These are phyloP conservation scores for Coemansia sp. DNA, from an alignment of 192 early-diverging fungal genomes.

Conservation along the genomic window DNA sequence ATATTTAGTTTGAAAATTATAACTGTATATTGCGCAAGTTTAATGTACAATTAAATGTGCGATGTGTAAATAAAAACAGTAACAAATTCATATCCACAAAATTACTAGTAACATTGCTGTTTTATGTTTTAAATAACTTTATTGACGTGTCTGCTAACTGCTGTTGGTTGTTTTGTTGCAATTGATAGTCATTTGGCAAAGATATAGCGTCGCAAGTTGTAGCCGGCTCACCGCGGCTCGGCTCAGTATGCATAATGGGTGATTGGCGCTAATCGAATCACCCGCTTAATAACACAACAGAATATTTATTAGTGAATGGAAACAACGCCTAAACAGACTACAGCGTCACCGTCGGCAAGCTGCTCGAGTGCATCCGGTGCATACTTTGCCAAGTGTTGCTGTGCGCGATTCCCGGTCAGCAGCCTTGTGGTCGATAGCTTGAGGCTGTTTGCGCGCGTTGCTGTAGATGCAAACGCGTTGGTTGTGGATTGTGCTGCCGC, in stretches of 20 bases:
- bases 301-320: conserved; percentile 2
- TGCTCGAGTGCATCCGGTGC: neutral
- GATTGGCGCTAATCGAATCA: neutral
- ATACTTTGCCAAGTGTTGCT: conserved; percentile 4
- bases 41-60: neutral
- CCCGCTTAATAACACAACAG: too few relatives aligned
- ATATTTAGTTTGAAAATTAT: neutral
- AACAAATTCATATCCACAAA: neutral
- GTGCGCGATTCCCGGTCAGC: conserved; percentile 2
- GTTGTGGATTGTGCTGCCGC: neutral
- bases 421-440: neutral
- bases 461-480: neutral
- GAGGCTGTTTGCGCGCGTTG: neutral
- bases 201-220: neutral
- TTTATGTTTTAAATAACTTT: neutral
- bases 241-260: neutral
- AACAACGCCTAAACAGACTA: neutral
- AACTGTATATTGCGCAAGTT: neutral
- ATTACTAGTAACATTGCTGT: neutral
- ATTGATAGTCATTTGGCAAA: neutral
- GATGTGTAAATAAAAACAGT: neutral
- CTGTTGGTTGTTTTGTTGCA: neutral
- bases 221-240: neutral
- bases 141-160: neutral
- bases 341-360: neutral